Percentiles rank a stretch among this genome's conserved stretches.
Evolutionary conservation across 371 early-diverging fungal genomes (phyloP).

Genomic region (Thermomucor indicae-seudaticae): DNA sequence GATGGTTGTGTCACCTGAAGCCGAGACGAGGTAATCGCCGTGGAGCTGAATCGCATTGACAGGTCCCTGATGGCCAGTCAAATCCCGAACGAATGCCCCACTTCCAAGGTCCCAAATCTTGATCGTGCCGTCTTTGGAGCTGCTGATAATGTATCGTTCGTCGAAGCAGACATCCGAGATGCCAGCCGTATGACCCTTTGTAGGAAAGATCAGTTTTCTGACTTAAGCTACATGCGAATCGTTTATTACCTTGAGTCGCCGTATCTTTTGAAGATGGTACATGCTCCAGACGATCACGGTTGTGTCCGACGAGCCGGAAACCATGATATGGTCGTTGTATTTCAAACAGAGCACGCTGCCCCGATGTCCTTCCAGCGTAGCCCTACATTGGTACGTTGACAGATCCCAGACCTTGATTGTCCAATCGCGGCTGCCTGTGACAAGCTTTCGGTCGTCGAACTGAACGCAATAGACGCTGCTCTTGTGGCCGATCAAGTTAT

Average conservation of each 20-base stretch:
- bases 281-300: slow-evolving; percentile 88
- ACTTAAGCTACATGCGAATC: background rate
- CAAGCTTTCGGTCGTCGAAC: slow-evolving; percentile 74
- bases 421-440: slow-evolving; percentile 92
- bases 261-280: slow-evolving; percentile 27
- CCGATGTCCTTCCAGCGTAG: slow-evolving; percentile 78
- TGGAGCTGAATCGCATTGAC: slow-evolving; percentile 85
- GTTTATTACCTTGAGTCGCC: slow-evolving; percentile 34
- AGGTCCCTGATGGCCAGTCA: slow-evolving; percentile 81
- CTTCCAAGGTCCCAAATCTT: slow-evolving; percentile 72
- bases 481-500: slow-evolving; percentile 62
- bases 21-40: slow-evolving; percentile 70
- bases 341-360: slow-evolving; percentile 90
- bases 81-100: slow-evolving; percentile 49
- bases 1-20: slow-evolving; percentile 82
- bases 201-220: background rate
- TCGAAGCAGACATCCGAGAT: slow-evolving; percentile 83
- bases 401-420: slow-evolving; percentile 82
- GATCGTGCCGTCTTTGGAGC: slow-evolving; percentile 91
- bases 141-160: slow-evolving; percentile 68
- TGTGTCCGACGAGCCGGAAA: slow-evolving; percentile 90
- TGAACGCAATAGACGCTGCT: slow-evolving; percentile 96
- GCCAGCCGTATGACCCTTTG: slow-evolving; percentile 64
- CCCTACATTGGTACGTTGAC: slow-evolving; percentile 53
- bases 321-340: slow-evolving; percentile 73